phyloP scores from a whole-genome alignment of 257 asterid species.

The Nicotiana tabacum region DNA sequence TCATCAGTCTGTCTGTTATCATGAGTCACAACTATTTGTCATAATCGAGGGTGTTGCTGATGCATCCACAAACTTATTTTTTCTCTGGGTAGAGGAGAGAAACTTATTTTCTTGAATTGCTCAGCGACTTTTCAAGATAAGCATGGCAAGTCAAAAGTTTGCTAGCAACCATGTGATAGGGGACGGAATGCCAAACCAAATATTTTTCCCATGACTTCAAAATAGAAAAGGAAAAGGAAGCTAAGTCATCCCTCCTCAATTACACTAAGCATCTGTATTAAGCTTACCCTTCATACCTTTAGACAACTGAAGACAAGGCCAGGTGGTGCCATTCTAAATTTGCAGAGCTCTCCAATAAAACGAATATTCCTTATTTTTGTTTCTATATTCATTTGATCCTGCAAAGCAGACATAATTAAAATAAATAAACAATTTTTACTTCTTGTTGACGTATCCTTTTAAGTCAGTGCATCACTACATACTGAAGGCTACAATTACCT shows the following conservation, averaged over 20 bases:
- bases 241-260: background rate
- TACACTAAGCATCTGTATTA: background rate
- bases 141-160: background rate
- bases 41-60: background rate
- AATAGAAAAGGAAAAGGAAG: background rate
- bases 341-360: slow-evolving; percentile 98
- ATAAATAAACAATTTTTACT: background rate
- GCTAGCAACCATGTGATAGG: background rate
- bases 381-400: slow-evolving; percentile 99
- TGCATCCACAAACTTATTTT: background rate
- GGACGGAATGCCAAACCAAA: background rate
- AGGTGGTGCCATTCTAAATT: slow-evolving; percentile 85
- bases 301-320: slow-evolving; percentile 87
- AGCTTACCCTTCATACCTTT: slow-evolving; percentile 50
- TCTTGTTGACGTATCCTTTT: background rate
- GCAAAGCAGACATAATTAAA: slow-evolving; percentile 26
- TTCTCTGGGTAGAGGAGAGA: background rate
- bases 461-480: background rate
- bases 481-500: slow-evolving; percentile 41
- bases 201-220: background rate
- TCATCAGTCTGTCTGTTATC: background rate
- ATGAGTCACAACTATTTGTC: background rate
- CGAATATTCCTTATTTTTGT: slow-evolving; percentile 93
- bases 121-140: background rate
- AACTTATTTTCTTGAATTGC: background rate